These are phyloP conservation scores for Cystofilobasidium bisporidii DNA, from an alignment of 768 basidiomycete genomes.

Conservation along the genomic window DNA sequence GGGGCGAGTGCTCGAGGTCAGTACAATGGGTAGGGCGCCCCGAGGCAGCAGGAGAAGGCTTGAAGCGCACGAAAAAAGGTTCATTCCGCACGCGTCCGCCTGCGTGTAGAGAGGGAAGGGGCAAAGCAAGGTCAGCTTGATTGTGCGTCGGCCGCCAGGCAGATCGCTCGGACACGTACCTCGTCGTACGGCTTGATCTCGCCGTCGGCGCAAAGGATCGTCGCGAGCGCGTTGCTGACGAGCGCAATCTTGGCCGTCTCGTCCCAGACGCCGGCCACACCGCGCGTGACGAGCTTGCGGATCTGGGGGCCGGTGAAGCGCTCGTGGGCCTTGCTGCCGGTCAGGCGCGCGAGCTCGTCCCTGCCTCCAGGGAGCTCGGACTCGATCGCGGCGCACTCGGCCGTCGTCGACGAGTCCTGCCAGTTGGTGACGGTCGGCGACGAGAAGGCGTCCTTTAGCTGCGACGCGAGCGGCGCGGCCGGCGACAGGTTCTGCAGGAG, in stretches of 20 bases:
- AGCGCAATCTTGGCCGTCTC: conserved; percentile 54
- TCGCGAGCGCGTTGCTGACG: conserved; percentile 72
- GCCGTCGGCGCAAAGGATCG: conserved; percentile 60
- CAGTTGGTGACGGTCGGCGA: conserved; percentile 65
- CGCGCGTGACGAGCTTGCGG: conserved; percentile 48
- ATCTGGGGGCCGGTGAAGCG: conserved; percentile 84
- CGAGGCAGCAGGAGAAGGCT: neutral
- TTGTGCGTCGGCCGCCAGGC: too few relatives aligned
- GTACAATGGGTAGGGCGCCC: too few relatives aligned
- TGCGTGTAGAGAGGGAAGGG: too few relatives aligned
- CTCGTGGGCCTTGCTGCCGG: conserved; percentile 76
- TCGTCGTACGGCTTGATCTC: conserved; percentile 69
- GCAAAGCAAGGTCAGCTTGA: too few relatives aligned
- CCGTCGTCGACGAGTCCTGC: conserved; percentile 79
- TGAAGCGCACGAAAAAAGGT: conserved; percentile 53
- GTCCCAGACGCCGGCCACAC: conserved; percentile 30
- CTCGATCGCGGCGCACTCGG: conserved; percentile 63
- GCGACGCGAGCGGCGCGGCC: conserved; percentile 48
- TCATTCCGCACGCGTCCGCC: conserved; percentile 77
- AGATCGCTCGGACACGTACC: conserved; percentile 32
- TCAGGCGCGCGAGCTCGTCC: conserved; percentile 60
- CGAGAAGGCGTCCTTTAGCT: conserved; percentile 62
- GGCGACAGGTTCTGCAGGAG: conserved; percentile 9
- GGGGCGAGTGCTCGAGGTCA: too few relatives aligned
- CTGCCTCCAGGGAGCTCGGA: conserved; percentile 55